These are phyloP conservation scores for Sarcodon sp. DNA, from an alignment of 768 basidiomycete species.

Conservation along the genomic window DNA sequence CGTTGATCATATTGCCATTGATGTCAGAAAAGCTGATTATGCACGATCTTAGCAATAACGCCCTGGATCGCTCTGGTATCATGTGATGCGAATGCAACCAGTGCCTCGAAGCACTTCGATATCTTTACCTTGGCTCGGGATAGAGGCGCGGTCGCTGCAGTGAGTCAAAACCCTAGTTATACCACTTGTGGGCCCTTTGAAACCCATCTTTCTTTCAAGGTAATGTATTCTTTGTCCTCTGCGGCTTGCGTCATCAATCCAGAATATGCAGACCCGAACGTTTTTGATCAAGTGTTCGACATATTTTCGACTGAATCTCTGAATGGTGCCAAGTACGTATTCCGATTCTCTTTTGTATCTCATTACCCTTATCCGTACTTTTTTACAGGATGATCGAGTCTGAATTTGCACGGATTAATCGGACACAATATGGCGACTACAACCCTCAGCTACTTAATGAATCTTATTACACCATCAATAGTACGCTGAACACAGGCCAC, in stretches of 20 bases:
- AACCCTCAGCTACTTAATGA: slow-evolving; percentile 52
- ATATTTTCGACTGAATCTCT: slow-evolving; percentile 63
- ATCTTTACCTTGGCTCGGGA: slow-evolving; percentile 74
- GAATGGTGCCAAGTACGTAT: slow-evolving; percentile 35
- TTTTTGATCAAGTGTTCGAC: slow-evolving; percentile 64
- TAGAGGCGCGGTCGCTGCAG: slow-evolving; percentile 71
- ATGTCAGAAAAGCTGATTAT: neutral
- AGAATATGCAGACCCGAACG: slow-evolving; percentile 47
- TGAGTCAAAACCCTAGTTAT: slow-evolving; percentile 19
- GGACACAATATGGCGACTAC: slow-evolving; percentile 38
- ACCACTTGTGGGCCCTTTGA: neutral
- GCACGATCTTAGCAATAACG: slow-evolving; percentile 36
- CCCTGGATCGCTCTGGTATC: slow-evolving; percentile 89
- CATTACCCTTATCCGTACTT: neutral
- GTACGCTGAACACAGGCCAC: slow-evolving; percentile 27
- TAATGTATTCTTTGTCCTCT: slow-evolving; percentile 68
- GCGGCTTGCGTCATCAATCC: slow-evolving; percentile 64
- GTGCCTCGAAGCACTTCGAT: slow-evolving; percentile 45
- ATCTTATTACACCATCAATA: slow-evolving; percentile 27
- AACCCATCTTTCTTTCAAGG: slow-evolving; percentile 1
- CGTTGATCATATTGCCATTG: neutral
- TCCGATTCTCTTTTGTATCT: neutral
- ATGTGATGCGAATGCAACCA: slow-evolving; percentile 70
- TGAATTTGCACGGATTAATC: slow-evolving; percentile 43
- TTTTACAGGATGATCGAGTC: slow-evolving; percentile 33